Base-by-base conservation (phyloP, 257 asterid species). In the Plectranthus barbatus region DNA sequence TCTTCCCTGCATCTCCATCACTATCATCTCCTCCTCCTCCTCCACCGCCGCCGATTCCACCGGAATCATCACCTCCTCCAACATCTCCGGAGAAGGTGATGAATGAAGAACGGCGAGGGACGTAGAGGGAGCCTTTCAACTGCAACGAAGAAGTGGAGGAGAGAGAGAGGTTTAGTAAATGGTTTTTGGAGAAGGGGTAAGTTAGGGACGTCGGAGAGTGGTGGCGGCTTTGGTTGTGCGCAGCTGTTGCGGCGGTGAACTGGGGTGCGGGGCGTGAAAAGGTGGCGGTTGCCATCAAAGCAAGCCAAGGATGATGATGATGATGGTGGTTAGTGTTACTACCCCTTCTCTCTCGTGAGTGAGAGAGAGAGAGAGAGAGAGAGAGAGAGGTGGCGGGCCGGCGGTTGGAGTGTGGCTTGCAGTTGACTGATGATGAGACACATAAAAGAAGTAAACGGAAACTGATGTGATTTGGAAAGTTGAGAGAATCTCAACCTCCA, bases 1-100 rank as follows among this genome's bases (percentile, higher is more conserved):
- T 86, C 45, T 81, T 78, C 57, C 80, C 86, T 31, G 91, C 95
- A 83, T 84, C 93, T 11, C 67, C 96, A 8, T 77, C 83, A 0
- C 65, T 67, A 13, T 39, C 82, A 0, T 60, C 80, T 2, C 66
- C 84, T 0, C 81, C 71, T 0, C 80, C 74, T 0, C 78, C 76
- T 0, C 80, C 80, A 0, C 72, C 76, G 0, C 64, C 75, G 1
- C 73, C 74, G 12, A 40, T 68, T 0, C 77, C 80, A 0, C 74
- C 75, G 0, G 66, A 79, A 0, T 74, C 73, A 11, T 56, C 68
- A 2, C 74, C 84, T 1, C 83, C 77, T 0, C 79, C 82, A 0
- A 23, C 81, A 0, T 78, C 57, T 0, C 71, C 69, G 62, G 83
- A 68, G 71, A 74, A 80, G 51, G 82, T 1, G 54, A 72, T 51